Conservation (phyloP, 176 grass and related monocot species). For the Metroxylon sagu region DNA sequence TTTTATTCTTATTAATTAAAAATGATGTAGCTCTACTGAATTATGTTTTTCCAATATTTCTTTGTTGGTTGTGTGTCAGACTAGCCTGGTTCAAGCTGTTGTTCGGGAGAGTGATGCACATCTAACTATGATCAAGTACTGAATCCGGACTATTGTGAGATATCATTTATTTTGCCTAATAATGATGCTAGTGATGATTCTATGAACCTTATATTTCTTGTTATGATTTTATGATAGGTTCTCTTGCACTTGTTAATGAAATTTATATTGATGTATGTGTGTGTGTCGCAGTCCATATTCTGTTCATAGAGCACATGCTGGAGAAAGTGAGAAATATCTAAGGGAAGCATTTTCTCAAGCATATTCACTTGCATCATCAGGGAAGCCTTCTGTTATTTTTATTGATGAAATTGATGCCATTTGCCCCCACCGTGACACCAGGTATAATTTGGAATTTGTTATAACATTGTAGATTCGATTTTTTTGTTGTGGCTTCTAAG, state of each 20-base stretch:
- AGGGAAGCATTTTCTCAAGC: constrained; percentile 72
- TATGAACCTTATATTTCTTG: constrained; percentile 5
- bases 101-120: constrained; percentile 67
- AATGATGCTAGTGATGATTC: neutral
- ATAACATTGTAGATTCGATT: neutral
- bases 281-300: constrained; percentile 41
- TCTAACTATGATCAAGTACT: constrained; percentile 63
- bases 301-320: constrained; percentile 71
- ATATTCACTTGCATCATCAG: constrained; percentile 44
- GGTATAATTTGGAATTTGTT: constrained; percentile 22
- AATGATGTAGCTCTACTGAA: too few relatives aligned
- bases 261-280: neutral
- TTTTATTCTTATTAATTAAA: too few relatives aligned
- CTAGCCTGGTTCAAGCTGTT: constrained; percentile 69
- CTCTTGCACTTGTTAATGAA: neutral
- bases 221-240: neutral
- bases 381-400: constrained; percentile 75
- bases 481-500: neutral
- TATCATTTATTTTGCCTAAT: neutral
- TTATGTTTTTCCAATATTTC: neutral
- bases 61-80: constrained; percentile 36
- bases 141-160: neutral
- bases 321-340: constrained; percentile 76
- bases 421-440: constrained; percentile 55
- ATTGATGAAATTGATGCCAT: constrained; percentile 91